Base-by-base conservation (phyloP, 139 green algal species). In the Picochlorum costavermella region DNA sequence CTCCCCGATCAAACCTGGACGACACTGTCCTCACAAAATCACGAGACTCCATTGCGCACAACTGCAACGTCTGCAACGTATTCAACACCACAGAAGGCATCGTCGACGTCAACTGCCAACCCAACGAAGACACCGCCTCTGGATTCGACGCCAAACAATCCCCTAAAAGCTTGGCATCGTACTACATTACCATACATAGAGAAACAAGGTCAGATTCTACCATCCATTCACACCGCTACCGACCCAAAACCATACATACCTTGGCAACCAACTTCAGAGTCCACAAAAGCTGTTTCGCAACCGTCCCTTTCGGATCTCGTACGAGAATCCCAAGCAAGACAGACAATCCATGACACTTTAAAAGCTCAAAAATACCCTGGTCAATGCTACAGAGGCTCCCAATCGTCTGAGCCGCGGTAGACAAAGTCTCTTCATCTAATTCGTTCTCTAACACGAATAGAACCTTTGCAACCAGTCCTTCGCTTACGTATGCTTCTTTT, bases 101-200 rank as follows among this genome's bases (percentile, higher is more conserved):
- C 1, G 33, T 40, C 11, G 33, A 40, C 33, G 9, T 40, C 20
- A 63, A 30, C 13, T 76, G 71, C 4, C 71, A 62, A 4, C 28
- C 70, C 0, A n/a, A 30, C 43, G 71, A 67, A 1, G 26, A n/a
- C 29, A 67, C 70, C 2, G 49, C 63, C 9, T 56, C 70, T 3
- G 23, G 33, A 40, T 40, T 40, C 33, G 33, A 40, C 33, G 33
- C 46, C n/a, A 53, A 53, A 53, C 46, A 53, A 23, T 53, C n/a
- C n/a, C 46, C 46, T 28, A 53, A 20, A 53, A 23, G 17, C 17
- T 23, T 28, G n/a, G 17, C 46, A 28, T 53, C 46, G 6, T 53
- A 20, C 46, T 53, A 11, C 46, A 53, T 20, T 53, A 11, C 4
- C 20, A 23, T 23, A 23, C 20, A 23, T 23, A 23, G 20, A 23